These are phyloP conservation scores for Incumbomyces lentus DNA, from an alignment of 2,329 filamentous ascomycete genomes.

Conservation along the genomic window DNA sequence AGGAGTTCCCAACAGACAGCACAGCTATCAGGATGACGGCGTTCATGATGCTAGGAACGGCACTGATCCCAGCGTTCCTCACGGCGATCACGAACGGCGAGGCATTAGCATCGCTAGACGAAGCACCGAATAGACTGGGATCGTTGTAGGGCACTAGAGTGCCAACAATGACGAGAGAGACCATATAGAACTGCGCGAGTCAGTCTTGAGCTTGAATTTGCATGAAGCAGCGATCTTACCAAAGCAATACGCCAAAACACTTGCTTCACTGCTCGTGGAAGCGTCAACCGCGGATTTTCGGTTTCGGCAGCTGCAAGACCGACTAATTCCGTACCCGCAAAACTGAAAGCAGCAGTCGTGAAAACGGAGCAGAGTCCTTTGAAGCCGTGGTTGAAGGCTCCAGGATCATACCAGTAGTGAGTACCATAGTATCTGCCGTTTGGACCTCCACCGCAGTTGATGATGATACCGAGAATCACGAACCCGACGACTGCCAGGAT, in stretches of 20 bases:
- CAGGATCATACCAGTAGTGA: conserved; percentile 64
- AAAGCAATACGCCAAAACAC: conserved; percentile 85
- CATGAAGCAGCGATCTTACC: conserved; percentile 11
- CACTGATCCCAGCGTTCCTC: conserved; percentile 67
- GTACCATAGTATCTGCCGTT: conserved; percentile 63
- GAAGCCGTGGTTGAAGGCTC: conserved; percentile 61
- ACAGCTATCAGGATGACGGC: conserved; percentile 87
- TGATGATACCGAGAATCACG: conserved; percentile 47
- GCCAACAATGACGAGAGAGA: conserved; percentile 70
- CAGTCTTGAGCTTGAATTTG: not conserved
- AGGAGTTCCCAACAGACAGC: conserved; percentile 81
- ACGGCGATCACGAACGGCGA: conserved; percentile 94
- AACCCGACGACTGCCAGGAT: conserved; percentile 78
- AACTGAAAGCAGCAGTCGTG: conserved; percentile 53
- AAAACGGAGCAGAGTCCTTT: conserved; percentile 55
- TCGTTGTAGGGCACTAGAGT: conserved; percentile 64
- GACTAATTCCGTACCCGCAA: conserved; percentile 52
- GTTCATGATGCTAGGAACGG: conserved; percentile 83
- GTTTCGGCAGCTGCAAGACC: conserved; percentile 52
- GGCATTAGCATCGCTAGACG: conserved; percentile 57
- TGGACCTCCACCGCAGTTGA: conserved; percentile 71
- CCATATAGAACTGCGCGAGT: conserved; percentile 59
- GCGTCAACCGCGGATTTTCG: conserved; percentile 52
- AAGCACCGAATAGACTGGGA: conserved; percentile 49
- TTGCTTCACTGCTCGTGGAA: conserved; percentile 82